Evolutionary conservation across 495 filamentous ascomycete genomes (phyloP), one percentile per base, ranked within the genome.

Genomic region (Saxophila tyrrhenica): DNA sequence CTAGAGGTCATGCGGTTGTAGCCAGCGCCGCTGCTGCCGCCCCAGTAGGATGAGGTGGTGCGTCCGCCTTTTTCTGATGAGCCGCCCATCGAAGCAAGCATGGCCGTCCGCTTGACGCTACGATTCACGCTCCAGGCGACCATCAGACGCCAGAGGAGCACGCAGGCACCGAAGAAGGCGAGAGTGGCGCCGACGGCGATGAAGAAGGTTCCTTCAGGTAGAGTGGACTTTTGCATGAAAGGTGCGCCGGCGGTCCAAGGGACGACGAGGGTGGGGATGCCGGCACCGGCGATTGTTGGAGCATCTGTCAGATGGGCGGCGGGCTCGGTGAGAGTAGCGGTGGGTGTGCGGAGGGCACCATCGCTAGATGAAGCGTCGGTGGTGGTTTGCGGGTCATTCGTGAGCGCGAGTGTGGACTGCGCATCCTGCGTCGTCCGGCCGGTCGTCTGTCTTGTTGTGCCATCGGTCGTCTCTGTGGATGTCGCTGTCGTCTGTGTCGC

Each of bases 121-220:
- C 90, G 87, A 67, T 95, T 90, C 21, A 98, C 75, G 15, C 89
- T 87, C 82, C 87, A 96, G 60, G 86, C 89, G 20, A 97, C 82
- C 52, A 95, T 77, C 45, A 76, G 84, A 51, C 92, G 86, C 92
- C 92, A 98, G 50, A 82, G 76, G 1, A 97, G 76, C 17, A 98
- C 77, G 21, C 82, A 78, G 11, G 87, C 70, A 2, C 81, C 88
- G 54, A 96, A 79, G 54, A 89, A 81, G 25, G 85, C 94, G 2
- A 98, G 78, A 25, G 83, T 83, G 19, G 89, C 87, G 44, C 94
- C 92, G 19, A 96, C 94, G 39, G 78, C 82, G 64, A 98, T 98
- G 73, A 98, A 98, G 29, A 98, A 83, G 22, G 92, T 96, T 17
- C 92, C 92, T 70, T 97, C 88, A 0, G 92, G 92, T 8, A 89